Evolutionary conservation across 352 stramenopile species (phyloP).

Genomic region (Phytophthora hybrid): DNA sequence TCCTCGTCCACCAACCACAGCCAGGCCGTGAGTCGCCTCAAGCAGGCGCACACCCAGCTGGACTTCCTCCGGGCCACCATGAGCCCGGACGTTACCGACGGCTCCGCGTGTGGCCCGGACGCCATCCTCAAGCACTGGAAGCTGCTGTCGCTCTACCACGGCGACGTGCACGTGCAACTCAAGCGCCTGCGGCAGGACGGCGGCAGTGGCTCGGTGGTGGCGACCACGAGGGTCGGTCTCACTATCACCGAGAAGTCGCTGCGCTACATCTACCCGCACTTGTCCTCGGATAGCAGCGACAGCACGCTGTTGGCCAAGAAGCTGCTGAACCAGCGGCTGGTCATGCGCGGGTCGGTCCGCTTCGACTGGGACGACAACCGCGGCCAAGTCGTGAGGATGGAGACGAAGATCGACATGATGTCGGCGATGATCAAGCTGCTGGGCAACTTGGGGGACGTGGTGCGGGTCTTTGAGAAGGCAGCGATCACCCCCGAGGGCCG

Average conservation of each 20-base stretch:
- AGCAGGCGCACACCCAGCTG: constrained; percentile 15
- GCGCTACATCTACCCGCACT: constrained; percentile 19
- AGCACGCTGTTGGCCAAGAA: neutral
- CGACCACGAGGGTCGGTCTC: constrained; percentile 6
- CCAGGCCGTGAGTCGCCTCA: neutral
- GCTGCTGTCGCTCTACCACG: constrained; percentile 7
- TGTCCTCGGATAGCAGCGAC: neutral
- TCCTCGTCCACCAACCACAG: neutral
- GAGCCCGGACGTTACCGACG: constrained; percentile 22
- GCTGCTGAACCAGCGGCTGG: constrained; percentile 18
- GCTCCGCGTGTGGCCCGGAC: constrained; percentile 10
- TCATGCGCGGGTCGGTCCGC: constrained; percentile 10
- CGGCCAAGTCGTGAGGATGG: constrained; percentile 7
- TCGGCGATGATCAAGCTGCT: neutral
- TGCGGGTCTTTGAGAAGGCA: neutral
- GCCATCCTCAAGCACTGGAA: constrained; percentile 25
- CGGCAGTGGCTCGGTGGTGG: constrained; percentile 1
- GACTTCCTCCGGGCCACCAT: constrained; percentile 25
- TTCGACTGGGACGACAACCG: constrained; percentile 24
- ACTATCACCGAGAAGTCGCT: constrained; percentile 23
- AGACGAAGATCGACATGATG: constrained; percentile 14
- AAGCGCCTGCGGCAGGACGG: constrained; percentile 13
- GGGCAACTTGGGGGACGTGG: neutral
- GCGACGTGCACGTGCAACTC: constrained; percentile 19
- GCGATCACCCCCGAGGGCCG: neutral